Percentiles rank a stretch among this genome's conserved stretches.
These are phyloP conservation scores for Fusarium subglutinans DNA, from an alignment of 2,329 filamentous ascomycete species.

Conservation along the genomic window DNA sequence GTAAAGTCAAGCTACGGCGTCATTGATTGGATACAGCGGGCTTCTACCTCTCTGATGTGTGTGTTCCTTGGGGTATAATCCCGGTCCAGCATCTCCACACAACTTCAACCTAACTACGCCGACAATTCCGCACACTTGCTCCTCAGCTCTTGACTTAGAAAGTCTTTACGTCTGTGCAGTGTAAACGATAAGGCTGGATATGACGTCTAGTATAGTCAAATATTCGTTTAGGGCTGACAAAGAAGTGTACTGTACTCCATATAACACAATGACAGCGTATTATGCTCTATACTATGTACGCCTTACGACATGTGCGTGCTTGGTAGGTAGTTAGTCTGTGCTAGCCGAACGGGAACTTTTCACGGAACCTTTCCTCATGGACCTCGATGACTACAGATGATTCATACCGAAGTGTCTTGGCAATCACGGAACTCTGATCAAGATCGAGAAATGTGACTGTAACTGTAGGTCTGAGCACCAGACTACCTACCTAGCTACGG, in stretches of 20 bases:
- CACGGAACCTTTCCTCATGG: not conserved
- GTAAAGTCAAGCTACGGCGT: not conserved
- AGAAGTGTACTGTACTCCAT: not conserved
- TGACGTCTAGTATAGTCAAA: constrained; percentile 3
- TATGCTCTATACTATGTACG: not conserved
- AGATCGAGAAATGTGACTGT: not conserved
- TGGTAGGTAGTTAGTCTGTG: not conserved
- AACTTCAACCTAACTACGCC: not conserved
- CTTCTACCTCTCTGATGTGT: not conserved
- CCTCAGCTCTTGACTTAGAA: not conserved
- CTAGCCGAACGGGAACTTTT: not conserved
- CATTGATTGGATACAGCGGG: not conserved
- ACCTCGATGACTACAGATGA: not conserved
- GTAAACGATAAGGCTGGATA: constrained; percentile 16
- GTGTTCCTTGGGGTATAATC: not conserved
- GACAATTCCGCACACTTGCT: constrained; percentile 10
- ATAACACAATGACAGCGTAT: not conserved
- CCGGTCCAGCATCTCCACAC: not conserved
- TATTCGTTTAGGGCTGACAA: constrained; percentile 12
- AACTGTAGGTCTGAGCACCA: too few relatives aligned
- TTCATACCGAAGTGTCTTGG: constrained; percentile 12
- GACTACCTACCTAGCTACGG: too few relatives aligned
- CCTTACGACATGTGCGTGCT: not conserved
- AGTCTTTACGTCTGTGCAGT: not conserved
- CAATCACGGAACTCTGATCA: constrained; percentile 6